Conservation (phyloP, 768 basidiomycete species). For the Boletus subparvulus region DNA sequence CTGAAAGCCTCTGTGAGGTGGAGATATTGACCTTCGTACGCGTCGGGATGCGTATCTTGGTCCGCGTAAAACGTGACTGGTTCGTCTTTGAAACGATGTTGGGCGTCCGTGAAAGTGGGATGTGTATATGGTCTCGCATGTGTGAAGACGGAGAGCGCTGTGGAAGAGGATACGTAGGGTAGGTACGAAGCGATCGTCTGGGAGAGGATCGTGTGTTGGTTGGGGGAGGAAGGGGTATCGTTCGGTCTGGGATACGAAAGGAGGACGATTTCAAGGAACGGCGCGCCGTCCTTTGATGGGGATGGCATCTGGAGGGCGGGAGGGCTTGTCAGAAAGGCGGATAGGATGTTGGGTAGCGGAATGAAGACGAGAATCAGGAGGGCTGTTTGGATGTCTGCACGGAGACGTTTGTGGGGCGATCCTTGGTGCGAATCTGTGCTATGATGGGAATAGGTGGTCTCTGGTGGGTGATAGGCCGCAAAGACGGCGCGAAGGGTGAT, state of each 20-base stretch:
- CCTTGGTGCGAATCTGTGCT: not conserved
- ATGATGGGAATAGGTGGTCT: not conserved
- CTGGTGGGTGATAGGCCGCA: not conserved
- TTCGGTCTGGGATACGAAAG: constrained; percentile 41
- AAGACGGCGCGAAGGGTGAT: constrained; percentile 11
- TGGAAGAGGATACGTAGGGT: constrained; percentile 32
- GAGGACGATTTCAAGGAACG: constrained; percentile 41
- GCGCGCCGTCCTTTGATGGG: constrained; percentile 20
- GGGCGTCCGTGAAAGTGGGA: constrained; percentile 31
- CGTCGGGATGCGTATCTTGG: constrained; percentile 28
- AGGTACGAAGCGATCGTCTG: constrained; percentile 39
- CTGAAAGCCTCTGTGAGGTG: constrained; percentile 43
- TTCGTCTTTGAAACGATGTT: constrained; percentile 25
- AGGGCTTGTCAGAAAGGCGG: not conserved
- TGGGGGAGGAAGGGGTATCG: constrained; percentile 21
- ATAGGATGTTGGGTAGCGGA: constrained; percentile 1
- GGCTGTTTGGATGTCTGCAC: constrained; percentile 16
- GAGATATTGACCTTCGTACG: constrained; percentile 35
- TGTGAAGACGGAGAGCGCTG: constrained; percentile 39
- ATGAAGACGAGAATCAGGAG: constrained; percentile 21
- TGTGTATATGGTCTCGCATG: constrained; percentile 31
- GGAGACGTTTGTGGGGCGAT: constrained; percentile 5
- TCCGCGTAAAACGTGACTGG: constrained; percentile 29
- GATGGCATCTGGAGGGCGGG: constrained; percentile 6
- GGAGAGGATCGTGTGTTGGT: constrained; percentile 29